Base-by-base conservation (phyloP, 2,329 filamentous ascomycete genomes). In the Colletotrichum lupini region DNA sequence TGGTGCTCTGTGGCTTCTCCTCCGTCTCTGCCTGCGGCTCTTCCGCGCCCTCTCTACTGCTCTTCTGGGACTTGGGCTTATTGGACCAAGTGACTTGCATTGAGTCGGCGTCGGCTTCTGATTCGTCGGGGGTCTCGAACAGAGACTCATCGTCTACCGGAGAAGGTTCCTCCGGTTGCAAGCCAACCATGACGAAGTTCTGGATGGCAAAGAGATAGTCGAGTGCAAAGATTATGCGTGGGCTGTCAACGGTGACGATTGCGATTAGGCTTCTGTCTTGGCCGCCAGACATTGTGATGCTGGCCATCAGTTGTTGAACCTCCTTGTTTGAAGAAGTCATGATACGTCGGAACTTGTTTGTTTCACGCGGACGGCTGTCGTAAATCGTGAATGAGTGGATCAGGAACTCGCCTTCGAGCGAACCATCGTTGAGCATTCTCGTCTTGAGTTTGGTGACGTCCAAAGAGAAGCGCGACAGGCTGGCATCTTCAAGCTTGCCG, bases 241-340 rank as follows among this genome's bases (percentile, higher is more conserved):
- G 97, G 77, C 97, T 99, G 79, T 99, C 97, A 74, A 99, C 92
- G 0, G 95, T 98, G 70, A 98, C 90, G 82, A 99, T 93, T 1
- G 94, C 95, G 78, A 98, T 97, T 68, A 98, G 83, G 80, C 92
- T 94, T 73, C 92, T 91, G 53, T 98, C 93, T 42, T 91, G 86
- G 4, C 95, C 95, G 19, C 95, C 94, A 0, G 95, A 95, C 83
- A 99, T 97, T 0, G 95, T 97, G 4, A 99, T 86, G 80, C 94
- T 98, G 22, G 97, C 97, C 97, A 99, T 99, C 79, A 99, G 95
- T 78, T 99, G 97, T 81, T 98, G 95, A 58, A 97, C 95, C 68
- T 95, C 93, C 77, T 95, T 96, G 82, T 98, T 98, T 79, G 95
- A 95, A 68, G 97, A 92, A 1, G 95, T 95, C 97, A 99, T 98